Conservation (phyloP, 257 asterid species). For the Nicotiana paniculata region DNA sequence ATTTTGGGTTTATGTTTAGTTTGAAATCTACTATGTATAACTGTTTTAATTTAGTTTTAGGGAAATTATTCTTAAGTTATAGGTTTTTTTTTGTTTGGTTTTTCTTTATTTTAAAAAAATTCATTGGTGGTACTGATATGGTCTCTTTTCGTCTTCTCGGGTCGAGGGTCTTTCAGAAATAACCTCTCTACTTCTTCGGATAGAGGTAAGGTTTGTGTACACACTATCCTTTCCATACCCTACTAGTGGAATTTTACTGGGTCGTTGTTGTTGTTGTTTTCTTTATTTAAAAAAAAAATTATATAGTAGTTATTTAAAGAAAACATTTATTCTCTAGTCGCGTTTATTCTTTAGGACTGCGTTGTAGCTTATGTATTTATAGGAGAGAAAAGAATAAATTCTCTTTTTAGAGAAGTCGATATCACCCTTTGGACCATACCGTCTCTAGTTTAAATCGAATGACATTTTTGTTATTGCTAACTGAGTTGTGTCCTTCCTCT, state of each 20-base stretch:
- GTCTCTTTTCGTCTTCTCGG: too few relatives aligned
- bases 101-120: not conserved
- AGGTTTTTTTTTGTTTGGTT: not conserved
- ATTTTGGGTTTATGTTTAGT: not conserved
- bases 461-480: too few relatives aligned
- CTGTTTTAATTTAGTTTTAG: not conserved
- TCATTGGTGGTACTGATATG: too few relatives aligned
- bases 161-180: too few relatives aligned
- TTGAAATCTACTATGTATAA: not conserved
- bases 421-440: too few relatives aligned
- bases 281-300: not conserved
- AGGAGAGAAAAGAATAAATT: not conserved
- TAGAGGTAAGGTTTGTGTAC: too few relatives aligned
- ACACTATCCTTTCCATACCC: too few relatives aligned
- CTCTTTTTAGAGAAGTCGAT: not conserved
- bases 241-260: too few relatives aligned
- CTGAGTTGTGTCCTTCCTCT: too few relatives aligned
- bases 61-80: not conserved
- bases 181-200: too few relatives aligned
- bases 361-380: not conserved
- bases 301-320: too few relatives aligned
- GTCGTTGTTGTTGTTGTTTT: not conserved
- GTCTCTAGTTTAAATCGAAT: too few relatives aligned
- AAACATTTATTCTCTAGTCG: not conserved
- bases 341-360: not conserved